Percentiles rank a stretch among this genome's conserved stretches.
Evolutionary conservation across 805 yeast genomes (phyloP).

Genomic region (Candida peoriensis): DNA sequence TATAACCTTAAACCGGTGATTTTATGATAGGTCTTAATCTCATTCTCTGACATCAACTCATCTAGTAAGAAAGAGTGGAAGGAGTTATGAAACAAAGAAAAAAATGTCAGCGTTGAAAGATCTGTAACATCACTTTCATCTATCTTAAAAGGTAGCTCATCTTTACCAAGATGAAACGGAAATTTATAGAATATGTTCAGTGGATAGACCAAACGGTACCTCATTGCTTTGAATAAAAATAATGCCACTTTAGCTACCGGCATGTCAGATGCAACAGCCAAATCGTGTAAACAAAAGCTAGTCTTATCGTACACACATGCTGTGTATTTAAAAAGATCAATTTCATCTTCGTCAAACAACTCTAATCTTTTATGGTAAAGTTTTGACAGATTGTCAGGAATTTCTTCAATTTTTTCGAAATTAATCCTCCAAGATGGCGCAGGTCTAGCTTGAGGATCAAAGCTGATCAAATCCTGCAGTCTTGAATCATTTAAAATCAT

Average conservation of each 20-base stretch:
- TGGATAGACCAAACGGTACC: constrained; percentile 32
- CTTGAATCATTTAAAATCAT: constrained; percentile 11
- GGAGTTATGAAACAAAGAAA: constrained; percentile 37
- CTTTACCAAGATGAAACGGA: constrained; percentile 34
- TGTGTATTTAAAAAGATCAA: constrained; percentile 33
- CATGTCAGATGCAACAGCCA: constrained; percentile 32
- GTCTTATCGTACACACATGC: constrained; percentile 34
- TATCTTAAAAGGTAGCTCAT: constrained; percentile 23
- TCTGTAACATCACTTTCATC: constrained; percentile 28
- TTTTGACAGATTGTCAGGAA: constrained; percentile 11
- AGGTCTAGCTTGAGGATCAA: constrained; percentile 4
- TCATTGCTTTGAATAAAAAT: constrained; percentile 30
- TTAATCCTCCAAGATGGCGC: constrained; percentile 18
- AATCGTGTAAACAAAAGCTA: constrained; percentile 31
- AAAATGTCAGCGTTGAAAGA: constrained; percentile 32
- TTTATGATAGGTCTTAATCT: constrained; percentile 31
- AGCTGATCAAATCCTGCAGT: constrained; percentile 5
- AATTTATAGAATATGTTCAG: constrained; percentile 39
- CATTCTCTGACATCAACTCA: constrained; percentile 23
- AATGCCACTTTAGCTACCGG: constrained; percentile 29
- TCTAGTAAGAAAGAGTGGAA: constrained; percentile 28
- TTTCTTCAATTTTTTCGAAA: constrained; percentile 7
- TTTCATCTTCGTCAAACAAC: constrained; percentile 20
- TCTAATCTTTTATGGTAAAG: constrained; percentile 16
- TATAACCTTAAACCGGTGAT: constrained; percentile 38